Base-by-base conservation (phyloP, 2,329 filamentous ascomycete genomes). In the Arthrobotrys sphaeroides region DNA sequence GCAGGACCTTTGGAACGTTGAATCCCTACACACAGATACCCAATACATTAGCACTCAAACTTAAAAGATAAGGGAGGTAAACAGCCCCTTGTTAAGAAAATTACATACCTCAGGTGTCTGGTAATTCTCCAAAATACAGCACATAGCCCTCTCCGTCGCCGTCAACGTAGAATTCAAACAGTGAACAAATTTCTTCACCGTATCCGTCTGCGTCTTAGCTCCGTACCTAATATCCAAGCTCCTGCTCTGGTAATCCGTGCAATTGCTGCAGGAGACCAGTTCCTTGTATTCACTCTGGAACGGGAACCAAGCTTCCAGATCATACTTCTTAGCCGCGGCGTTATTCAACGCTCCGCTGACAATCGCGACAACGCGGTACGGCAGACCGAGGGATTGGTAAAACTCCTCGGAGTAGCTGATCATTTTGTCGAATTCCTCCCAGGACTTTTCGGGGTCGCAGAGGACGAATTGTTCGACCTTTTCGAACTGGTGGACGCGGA, bases 281-380 rank as follows among this genome's bases (percentile, higher is more conserved):
- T 98, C 95, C 85, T 98, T 98, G 87, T 98, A 99, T 84, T 98
- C 95, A 80, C 91, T 91, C 83, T 98, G 94, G 86, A 91, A 96
- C 13, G 93, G 93, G 83, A 96, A 97, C 92, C 93, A 96, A 1
- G 95, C 94, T 83, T 99, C 95, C 20, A 99, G 87, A 81, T 99
- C 95, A 82, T 90, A 94, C 84, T 99, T 99, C 87, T 97, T 97
- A 26, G 92, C 86, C 2, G 90, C 90, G 0, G 91, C 91, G 80
- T 94, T 96, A 84, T 96, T 97, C 80, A 99, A 85, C 0, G 95
- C 95, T 3, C 94, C 94, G n/a, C 93, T 97, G 70, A 98, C 95
- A 78, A 99, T 99, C 64, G 91, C 90, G 7, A 98, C 92, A 18
- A 99, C 89, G 78, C 92, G 92, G 84, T 97, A 97, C 0, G 95